Percentiles rank a stretch among this genome's conserved stretches.
phyloP scores from a whole-genome alignment of 148 eudicot species.

The Rhododendron vialii region DNA sequence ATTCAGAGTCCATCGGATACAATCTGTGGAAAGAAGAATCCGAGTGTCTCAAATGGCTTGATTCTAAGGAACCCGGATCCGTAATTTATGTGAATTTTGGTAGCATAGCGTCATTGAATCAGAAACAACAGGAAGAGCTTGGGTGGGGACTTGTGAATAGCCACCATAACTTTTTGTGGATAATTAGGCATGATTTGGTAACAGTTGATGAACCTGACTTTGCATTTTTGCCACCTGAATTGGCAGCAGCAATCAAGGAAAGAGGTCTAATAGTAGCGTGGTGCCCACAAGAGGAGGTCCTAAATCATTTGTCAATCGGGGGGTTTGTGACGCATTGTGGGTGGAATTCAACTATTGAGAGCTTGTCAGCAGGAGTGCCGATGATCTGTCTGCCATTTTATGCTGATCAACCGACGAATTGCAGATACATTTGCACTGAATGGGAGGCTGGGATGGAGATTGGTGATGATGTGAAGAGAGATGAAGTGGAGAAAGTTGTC shows the following conservation, averaged over 20 bases:
- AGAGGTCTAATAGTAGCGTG: not conserved
- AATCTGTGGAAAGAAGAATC: constrained; percentile 16
- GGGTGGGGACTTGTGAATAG: constrained; percentile 20
- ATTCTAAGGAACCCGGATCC: not conserved
- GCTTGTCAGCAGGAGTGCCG: not conserved
- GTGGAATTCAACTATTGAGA: not conserved
- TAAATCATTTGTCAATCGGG: not conserved
- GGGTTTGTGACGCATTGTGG: not conserved
- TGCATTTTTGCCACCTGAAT: not conserved
- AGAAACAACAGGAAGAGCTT: not conserved
- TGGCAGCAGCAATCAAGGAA: not conserved
- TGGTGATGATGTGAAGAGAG: not conserved
- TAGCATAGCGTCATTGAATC: not conserved
- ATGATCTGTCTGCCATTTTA: not conserved
- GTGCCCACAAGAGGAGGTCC: not conserved
- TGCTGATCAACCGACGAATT: not conserved
- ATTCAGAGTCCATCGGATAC: constrained; percentile 4
- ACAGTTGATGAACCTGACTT: not conserved
- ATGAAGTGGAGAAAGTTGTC: not conserved
- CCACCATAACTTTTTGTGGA: constrained; percentile 8
- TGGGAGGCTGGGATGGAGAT: not conserved
- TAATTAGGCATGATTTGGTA: constrained; percentile 5
- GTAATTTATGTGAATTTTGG: constrained; percentile 13
- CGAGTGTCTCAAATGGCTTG: constrained; percentile 9
- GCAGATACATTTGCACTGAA: not conserved